Evolutionary conservation across 768 basidiomycete species (phyloP).

Genomic region (Leccinum incarnatum): DNA sequence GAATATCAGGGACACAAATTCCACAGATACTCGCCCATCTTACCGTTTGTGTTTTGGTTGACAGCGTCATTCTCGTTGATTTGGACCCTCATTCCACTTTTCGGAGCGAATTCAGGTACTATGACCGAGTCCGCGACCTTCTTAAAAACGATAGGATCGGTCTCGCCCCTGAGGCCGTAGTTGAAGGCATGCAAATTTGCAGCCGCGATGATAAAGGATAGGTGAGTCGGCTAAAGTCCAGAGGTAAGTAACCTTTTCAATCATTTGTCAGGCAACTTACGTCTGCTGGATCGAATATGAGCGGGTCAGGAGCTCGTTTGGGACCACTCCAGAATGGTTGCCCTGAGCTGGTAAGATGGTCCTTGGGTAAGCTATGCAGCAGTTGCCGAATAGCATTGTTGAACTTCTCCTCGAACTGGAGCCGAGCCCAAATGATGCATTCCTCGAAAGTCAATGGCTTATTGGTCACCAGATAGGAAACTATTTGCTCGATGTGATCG

Average conservation of each 20-base stretch:
- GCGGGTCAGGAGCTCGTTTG: constrained; percentile 91
- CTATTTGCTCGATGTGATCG: constrained; percentile 85
- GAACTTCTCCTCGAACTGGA: constrained; percentile 94
- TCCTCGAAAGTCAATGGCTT: constrained; percentile 96
- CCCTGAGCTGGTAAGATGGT: constrained; percentile 85
- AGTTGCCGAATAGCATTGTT: constrained; percentile 92
- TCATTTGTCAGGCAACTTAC: constrained; percentile 46
- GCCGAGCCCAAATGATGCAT: constrained; percentile 94
- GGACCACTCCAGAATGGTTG: constrained; percentile 99
- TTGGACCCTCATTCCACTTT: constrained; percentile 88
- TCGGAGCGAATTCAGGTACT: constrained; percentile 92
- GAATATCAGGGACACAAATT: constrained; percentile 4
- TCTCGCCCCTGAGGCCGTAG: constrained; percentile 92
- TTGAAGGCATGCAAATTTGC: constrained; percentile 98
- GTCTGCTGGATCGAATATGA: constrained; percentile 82
- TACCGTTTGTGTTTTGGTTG: constrained; percentile 44
- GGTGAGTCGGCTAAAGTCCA: constrained; percentile 65
- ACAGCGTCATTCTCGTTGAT: constrained; percentile 90
- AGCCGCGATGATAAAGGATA: constrained; percentile 86
- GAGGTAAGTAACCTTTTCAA: constrained; percentile 10
- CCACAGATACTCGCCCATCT: constrained; percentile 2
- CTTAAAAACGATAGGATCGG: constrained; percentile 74
- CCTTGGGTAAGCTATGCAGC: constrained; percentile 91
- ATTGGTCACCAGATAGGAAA: constrained; percentile 84
- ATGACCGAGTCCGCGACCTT: constrained; percentile 80